Base-by-base conservation (phyloP, 2,329 filamentous ascomycete genomes). In the Hysterium pulicare region DNA sequence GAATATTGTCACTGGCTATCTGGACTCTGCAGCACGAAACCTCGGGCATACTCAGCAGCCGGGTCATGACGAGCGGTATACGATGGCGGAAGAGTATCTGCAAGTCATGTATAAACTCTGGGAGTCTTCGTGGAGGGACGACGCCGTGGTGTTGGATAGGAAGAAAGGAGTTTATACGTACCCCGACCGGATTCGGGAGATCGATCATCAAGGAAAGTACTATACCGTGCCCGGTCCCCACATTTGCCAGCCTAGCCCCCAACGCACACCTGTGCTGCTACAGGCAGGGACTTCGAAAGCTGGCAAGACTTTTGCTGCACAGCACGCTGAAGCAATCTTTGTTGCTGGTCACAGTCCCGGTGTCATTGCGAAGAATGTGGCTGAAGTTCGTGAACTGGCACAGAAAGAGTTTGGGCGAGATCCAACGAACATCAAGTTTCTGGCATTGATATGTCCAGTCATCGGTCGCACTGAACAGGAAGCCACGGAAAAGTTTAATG, bases 261-360 rank as follows among this genome's bases (percentile, higher is more conserved):
- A 86, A 51, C 68, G 83, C 6, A 84, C 81, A 1, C 83, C 83
- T 0, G 69, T 86, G 1, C 73, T 86, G 2, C 70, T 86, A 4
- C 83, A 86, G 19, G 83, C 83, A 0, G 83, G 83, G 0, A 83
- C 82, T 0, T 83, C 79, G 0, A 75, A 73, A 33, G 74, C 80
- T 0, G 83, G 82, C 4, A 83, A 82, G 58, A 64, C 67, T 0
- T 86, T 86, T 53, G 81, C 81, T 0, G 79, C 81, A 0, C 77
- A 81, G 49, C 81, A 86, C 56, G 83, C 83, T 1, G 83, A 86
- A 53, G 81, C 75, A 3, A 81, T 86, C 42, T 86, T 86, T 51
- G 75, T 84, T 1, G 80, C 77, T 0, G 79, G 79, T 0, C 81
- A 85, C 55, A 76, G 75, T 2, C 79, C 83, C 0, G 67, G 71